Percentiles rank a stretch among this genome's conserved stretches.
phyloP scores from a whole-genome alignment of 768 basidiomycete genomes.

The Lactarius evosmus region DNA sequence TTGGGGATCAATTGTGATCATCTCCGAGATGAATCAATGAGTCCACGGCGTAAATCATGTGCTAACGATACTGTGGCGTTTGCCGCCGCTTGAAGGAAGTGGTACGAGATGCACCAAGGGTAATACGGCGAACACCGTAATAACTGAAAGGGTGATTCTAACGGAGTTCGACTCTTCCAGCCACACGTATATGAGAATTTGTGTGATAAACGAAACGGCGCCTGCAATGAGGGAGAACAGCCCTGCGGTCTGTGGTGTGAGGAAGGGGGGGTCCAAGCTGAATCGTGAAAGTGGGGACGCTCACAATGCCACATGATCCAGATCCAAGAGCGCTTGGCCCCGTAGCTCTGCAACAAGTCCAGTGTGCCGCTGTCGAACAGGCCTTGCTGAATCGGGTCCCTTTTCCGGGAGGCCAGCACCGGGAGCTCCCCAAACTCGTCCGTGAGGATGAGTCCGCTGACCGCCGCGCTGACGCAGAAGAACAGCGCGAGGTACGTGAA shows the following conservation, averaged over 20 bases:
- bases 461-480: constrained; percentile 23
- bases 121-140: constrained; percentile 12
- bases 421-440: constrained; percentile 26
- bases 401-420: constrained; percentile 19
- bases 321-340: constrained; percentile 19
- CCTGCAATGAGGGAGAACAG: constrained; percentile 18
- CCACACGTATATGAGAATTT: constrained; percentile 20
- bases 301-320: constrained; percentile 28
- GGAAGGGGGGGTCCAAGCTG: not conserved
- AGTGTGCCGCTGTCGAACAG: constrained; percentile 19
- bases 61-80: not conserved
- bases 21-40: not conserved
- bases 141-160: constrained; percentile 16
- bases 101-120: constrained; percentile 20
- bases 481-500: constrained; percentile 27
- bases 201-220: constrained; percentile 4
- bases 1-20: not conserved
- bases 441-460: constrained; percentile 25
- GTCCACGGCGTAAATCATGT: not conserved
- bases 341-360: constrained; percentile 19
- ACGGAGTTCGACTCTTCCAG: constrained; percentile 22
- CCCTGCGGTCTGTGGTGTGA: constrained; percentile 12
- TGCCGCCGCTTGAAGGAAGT: not conserved
- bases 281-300: not conserved
- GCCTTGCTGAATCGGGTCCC: constrained; percentile 15